phyloP scores from a whole-genome alignment of 495 filamentous ascomycete genomes.

The Melanomma pulvis-pyrius region DNA sequence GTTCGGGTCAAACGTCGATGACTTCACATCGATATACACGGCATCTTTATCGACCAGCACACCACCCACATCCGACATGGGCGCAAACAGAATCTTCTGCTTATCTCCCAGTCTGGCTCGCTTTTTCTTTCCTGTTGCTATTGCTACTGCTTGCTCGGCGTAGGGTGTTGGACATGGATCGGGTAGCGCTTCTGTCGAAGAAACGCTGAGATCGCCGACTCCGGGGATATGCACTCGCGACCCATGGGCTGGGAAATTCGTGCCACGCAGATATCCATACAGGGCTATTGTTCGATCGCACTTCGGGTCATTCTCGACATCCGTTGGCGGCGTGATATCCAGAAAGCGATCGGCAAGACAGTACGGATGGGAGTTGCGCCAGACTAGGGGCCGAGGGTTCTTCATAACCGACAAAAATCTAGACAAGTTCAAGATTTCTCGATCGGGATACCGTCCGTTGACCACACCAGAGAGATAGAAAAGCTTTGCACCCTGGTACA shows the following conservation, averaged over 20 bases:
- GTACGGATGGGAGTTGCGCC: constrained; percentile 95
- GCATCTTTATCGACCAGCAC: constrained; percentile 81
- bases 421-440: constrained; percentile 92
- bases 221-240: constrained; percentile 91
- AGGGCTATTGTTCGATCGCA: constrained; percentile 88
- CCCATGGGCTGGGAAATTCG: constrained; percentile 86
- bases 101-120: constrained; percentile 85
- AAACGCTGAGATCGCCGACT: constrained; percentile 88
- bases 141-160: constrained; percentile 81
- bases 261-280: constrained; percentile 94
- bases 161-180: constrained; percentile 95
- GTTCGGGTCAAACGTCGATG: constrained; percentile 75
- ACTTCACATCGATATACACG: constrained; percentile 77
- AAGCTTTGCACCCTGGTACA: constrained; percentile 94
- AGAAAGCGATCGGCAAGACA: constrained; percentile 89
- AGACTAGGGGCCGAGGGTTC: constrained; percentile 92
- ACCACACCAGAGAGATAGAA: constrained; percentile 96
- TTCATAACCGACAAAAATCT: constrained; percentile 98
- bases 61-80: constrained; percentile 96
- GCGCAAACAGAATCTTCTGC: constrained; percentile 91
- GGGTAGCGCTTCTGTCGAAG: constrained; percentile 79
- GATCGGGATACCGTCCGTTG: constrained; percentile 94
- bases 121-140: constrained; percentile 75
- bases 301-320: constrained; percentile 82
- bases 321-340: constrained; percentile 89